These are phyloP conservation scores for Phlebopus sp. DNA, from an alignment of 1,284 basidiomycete species.

Conservation along the genomic window DNA sequence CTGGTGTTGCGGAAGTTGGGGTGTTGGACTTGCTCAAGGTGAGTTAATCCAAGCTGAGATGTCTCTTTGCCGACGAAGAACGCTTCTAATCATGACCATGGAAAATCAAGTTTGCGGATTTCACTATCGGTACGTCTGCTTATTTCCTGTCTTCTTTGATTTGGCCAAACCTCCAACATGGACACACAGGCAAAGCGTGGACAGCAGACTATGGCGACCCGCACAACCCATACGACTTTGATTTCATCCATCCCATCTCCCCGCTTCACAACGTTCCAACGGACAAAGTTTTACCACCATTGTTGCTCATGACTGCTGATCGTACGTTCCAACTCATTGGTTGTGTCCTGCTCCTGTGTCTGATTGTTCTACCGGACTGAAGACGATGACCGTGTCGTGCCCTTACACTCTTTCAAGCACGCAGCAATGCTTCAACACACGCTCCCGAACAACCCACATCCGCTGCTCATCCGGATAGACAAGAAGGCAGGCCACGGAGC, in stretches of 20 bases:
- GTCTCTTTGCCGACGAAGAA: neutral
- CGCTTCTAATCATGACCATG: neutral
- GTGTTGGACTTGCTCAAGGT: slow-evolving; percentile 82
- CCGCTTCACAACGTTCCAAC: slow-evolving; percentile 73
- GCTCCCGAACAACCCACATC: slow-evolving; percentile 61
- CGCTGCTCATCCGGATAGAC: slow-evolving; percentile 72
- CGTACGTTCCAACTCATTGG: slow-evolving; percentile 45
- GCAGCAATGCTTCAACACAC: slow-evolving; percentile 71
- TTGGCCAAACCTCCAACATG: slow-evolving; percentile 8
- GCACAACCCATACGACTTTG: slow-evolving; percentile 71
- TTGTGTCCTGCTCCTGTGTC: neutral
- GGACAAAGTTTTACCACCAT: slow-evolving; percentile 62
- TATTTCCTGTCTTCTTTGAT: neutral
- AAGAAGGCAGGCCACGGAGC: slow-evolving; percentile 80
- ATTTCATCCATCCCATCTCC: slow-evolving; percentile 77
- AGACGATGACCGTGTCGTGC: slow-evolving; percentile 84
- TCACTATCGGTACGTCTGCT: slow-evolving; percentile 60
- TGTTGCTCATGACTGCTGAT: slow-evolving; percentile 73
- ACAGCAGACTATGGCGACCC: slow-evolving; percentile 81
- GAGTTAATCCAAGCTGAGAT: slow-evolving; percentile 7
- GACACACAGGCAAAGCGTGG: slow-evolving; percentile 67
- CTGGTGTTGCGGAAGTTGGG: slow-evolving; percentile 78
- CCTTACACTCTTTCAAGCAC: slow-evolving; percentile 79
- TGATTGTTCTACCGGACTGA: slow-evolving; percentile 6
- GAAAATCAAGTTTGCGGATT: slow-evolving; percentile 62